Percentiles rank a stretch among this genome's conserved stretches.
phyloP scores from a whole-genome alignment of 176 grass and related monocot species.

The Hsuehochloa calcarea region DNA sequence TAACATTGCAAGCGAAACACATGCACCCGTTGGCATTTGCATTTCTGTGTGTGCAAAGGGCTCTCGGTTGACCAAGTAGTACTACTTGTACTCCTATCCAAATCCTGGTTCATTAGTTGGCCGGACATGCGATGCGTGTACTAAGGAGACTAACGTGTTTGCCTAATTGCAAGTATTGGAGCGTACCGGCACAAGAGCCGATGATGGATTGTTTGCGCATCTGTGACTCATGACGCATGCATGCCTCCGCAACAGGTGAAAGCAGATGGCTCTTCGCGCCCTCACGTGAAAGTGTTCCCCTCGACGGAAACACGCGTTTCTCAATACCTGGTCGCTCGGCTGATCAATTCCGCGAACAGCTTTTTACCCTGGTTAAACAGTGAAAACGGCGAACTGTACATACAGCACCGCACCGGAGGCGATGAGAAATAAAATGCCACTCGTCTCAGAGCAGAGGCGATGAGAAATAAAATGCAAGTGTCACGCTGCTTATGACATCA shows the following conservation, averaged over 20 bases:
- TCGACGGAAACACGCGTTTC: neutral
- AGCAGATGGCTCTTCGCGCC: neutral
- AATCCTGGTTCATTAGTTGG: neutral
- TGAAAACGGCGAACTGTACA: neutral
- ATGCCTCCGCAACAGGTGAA: neutral
- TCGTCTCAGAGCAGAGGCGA: neutral
- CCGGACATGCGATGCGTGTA: neutral
- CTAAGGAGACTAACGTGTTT: no score
- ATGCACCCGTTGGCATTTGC: neutral
- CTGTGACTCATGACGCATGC: neutral
- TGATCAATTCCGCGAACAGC: neutral
- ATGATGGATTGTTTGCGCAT: neutral
- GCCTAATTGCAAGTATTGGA: neutral
- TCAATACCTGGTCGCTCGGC: no score
- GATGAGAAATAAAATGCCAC: no score
- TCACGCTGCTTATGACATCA: neutral
- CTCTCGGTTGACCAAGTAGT: neutral
- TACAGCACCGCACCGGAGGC: neutral
- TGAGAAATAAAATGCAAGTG: neutral
- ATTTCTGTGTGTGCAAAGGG: neutral
- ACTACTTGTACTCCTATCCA: neutral
- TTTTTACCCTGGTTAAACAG: neutral
- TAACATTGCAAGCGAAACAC: no score
- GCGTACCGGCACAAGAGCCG: neutral
- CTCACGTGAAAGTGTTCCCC: neutral